These are phyloP conservation scores for Fraxinus dipetala DNA, from an alignment of 305 asterid genomes.

Conservation along the genomic window DNA sequence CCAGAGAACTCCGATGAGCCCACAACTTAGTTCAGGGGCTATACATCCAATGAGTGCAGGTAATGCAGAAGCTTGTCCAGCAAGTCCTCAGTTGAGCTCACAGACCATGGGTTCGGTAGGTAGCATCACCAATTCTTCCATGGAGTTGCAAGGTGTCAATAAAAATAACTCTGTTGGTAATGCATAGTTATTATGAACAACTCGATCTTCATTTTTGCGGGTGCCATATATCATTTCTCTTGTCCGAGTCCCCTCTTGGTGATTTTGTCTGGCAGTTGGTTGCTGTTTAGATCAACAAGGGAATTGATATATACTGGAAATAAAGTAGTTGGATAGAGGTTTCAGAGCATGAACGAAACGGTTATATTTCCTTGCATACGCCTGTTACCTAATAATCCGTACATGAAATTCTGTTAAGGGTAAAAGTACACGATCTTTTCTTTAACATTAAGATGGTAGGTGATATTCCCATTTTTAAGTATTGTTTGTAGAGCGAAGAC, in stretches of 20 bases:
- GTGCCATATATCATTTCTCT: not conserved
- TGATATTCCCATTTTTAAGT: not conserved
- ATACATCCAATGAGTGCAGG: slow-evolving; percentile 63
- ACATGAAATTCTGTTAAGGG: not conserved
- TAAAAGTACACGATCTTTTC: not conserved
- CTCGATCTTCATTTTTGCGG: not conserved
- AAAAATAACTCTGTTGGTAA: slow-evolving; percentile 65
- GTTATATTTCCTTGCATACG: slow-evolving; percentile 1
- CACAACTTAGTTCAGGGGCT: slow-evolving; percentile 90
- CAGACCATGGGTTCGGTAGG: slow-evolving; percentile 90
- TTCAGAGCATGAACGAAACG: not conserved
- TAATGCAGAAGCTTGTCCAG: slow-evolving; percentile 81
- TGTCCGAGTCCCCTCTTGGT: not conserved
- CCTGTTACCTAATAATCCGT: slow-evolving; percentile 10
- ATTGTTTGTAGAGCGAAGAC: slow-evolving; percentile 7
- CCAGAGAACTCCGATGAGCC: slow-evolving; percentile 94
- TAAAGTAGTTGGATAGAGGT: not conserved
- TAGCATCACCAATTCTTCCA: slow-evolving; percentile 77
- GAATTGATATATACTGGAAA: slow-evolving; percentile 13
- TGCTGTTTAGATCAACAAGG: not conserved
- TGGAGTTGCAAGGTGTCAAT: slow-evolving; percentile 87
- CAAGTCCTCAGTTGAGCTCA: slow-evolving; percentile 93
- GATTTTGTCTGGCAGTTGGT: not conserved
- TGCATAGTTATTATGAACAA: slow-evolving; percentile 22
- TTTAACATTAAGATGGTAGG: slow-evolving; percentile 11